phyloP scores from a whole-genome alignment of 139 green algal genomes.

The Micractinium sp. region DNA sequence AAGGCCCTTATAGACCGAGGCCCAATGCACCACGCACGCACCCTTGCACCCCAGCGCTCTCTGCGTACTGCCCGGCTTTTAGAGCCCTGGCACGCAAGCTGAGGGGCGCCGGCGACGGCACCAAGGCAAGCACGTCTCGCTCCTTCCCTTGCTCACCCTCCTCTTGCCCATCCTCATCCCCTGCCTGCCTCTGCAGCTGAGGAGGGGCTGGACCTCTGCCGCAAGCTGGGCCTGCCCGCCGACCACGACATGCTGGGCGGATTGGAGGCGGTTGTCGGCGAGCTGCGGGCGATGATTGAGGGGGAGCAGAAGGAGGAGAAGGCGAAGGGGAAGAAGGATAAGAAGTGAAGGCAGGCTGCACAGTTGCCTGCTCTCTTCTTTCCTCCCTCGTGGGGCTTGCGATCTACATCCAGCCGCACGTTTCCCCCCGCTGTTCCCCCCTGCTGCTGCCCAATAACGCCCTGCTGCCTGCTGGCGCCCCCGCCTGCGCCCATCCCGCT shows the following conservation, averaged over 20 bases:
- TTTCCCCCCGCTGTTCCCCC: no score
- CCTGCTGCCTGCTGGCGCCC: no score
- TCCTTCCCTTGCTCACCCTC: not conserved
- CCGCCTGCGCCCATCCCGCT: no score
- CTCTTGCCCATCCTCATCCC: no score
- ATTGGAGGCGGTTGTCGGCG: slow-evolving; percentile 5
- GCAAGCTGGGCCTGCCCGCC: not conserved
- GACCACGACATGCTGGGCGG: slow-evolving; percentile 5
- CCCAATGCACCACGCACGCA: not conserved
- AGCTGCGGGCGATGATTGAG: slow-evolving; percentile 17
- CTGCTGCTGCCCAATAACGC: no score
- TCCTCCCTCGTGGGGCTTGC: no score
- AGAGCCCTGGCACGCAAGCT: no score
- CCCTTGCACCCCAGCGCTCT: no score
- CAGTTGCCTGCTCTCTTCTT: not conserved
- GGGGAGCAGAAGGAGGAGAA: not conserved
- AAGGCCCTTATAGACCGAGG: not conserved
- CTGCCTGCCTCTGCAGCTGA: slow-evolving; percentile 9
- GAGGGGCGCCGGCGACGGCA: no score
- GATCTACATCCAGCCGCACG: no score
- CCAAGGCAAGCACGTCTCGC: no score
- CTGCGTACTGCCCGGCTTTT: no score
- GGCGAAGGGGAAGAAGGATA: not conserved
- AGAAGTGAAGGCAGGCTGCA: not conserved
- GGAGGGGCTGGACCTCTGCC: slow-evolving; percentile 11